These are phyloP conservation scores for Wickerhamiella azymoides DNA, from an alignment of 805 yeast species.

Conservation along the genomic window DNA sequence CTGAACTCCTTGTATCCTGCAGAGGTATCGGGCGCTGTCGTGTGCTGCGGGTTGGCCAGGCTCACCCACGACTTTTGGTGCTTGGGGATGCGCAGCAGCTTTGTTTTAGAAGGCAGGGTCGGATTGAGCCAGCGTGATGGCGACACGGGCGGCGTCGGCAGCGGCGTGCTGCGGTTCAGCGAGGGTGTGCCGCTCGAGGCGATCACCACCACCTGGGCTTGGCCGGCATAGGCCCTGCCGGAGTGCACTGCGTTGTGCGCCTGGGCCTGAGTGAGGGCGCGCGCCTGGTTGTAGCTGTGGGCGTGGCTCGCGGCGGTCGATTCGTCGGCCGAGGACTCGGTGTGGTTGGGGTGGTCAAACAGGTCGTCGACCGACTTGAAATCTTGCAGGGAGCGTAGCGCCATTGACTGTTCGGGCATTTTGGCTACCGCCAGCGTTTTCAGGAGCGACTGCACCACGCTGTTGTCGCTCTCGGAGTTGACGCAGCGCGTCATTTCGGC, in stretches of 20 bases:
- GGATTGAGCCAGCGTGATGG: not conserved
- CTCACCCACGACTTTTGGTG: not conserved
- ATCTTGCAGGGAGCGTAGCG: not conserved
- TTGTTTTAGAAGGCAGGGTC: not conserved
- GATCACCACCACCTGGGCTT: not conserved
- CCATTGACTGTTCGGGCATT: not conserved
- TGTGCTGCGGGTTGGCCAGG: not conserved
- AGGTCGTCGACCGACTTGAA: not conserved
- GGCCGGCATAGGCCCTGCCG: not conserved
- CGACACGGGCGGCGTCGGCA: not conserved
- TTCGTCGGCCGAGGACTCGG: not conserved
- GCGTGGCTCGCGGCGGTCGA: not conserved
- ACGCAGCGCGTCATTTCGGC: conserved; percentile 10
- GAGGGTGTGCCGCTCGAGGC: not conserved
- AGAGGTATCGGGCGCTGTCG: not conserved
- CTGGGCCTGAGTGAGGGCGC: not conserved
- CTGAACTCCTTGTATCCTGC: conserved; percentile 6
- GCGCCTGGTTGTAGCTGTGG: not conserved
- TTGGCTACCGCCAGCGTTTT: not conserved
- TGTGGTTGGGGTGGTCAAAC: not conserved
- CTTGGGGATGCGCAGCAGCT: not conserved
- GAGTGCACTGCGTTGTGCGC: not conserved
- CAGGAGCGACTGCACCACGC: not conserved
- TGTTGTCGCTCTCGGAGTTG: conserved; percentile 1
- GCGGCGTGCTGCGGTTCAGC: not conserved